These are phyloP conservation scores for Cocos nucifera DNA, from an alignment of 176 grass and related monocot genomes.

Conservation along the genomic window DNA sequence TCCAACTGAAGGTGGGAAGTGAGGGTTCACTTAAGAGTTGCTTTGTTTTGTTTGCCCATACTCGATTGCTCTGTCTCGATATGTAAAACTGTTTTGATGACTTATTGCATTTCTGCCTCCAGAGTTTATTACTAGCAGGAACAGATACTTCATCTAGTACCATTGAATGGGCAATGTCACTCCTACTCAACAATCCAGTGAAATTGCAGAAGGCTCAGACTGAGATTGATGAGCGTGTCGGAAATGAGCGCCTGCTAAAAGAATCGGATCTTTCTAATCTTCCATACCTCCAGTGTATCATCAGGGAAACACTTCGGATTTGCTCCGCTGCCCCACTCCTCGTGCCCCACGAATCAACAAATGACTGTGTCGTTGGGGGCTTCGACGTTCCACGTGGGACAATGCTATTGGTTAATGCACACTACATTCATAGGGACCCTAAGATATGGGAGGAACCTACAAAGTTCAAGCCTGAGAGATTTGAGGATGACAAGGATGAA, in stretches of 20 bases:
- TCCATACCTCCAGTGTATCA: constrained; percentile 1
- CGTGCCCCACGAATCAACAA: not conserved
- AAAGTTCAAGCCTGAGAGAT: constrained; percentile 10
- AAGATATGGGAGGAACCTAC: constrained; percentile 2
- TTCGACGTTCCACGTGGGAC: not conserved
- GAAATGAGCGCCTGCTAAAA: not conserved
- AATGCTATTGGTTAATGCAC: not conserved
- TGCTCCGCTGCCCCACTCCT: constrained; percentile 4
- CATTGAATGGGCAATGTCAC: constrained; percentile 12
- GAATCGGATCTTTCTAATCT: constrained; percentile 1
- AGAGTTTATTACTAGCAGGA: not conserved
- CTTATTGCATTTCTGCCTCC: not conserved
- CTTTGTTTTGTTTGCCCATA: not conserved
- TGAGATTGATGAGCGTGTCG: constrained; percentile 3
- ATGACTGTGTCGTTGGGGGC: constrained; percentile 1
- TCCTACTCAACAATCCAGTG: not conserved
- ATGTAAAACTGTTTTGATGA: not conserved
- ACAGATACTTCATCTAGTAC: not conserved
- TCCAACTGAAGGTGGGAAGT: too few relatives aligned
- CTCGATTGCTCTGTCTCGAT: too few relatives aligned
- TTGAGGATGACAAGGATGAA: not conserved
- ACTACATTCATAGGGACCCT: constrained; percentile 5
- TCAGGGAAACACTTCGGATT: constrained; percentile 1
- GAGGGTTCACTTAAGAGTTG: not conserved
- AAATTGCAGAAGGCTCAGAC: not conserved